phyloP scores from a whole-genome alignment of 805 yeast species.

The Millerozyma acaciae region DNA sequence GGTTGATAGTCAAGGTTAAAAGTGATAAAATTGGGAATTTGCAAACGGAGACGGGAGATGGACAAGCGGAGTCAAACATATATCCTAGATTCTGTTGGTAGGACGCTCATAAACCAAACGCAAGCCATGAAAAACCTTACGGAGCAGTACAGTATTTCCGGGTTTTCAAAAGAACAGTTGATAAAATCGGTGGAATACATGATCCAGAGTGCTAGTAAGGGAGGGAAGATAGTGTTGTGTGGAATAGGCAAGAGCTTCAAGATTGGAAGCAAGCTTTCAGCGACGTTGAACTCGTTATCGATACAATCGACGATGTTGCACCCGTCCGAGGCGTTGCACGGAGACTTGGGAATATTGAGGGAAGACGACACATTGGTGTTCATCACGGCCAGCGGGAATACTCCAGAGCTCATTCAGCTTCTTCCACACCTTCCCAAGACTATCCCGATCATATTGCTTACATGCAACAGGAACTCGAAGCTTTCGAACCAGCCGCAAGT shows the following conservation, averaged over 20 bases:
- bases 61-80: too few species aligned
- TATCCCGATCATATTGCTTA: slow-evolving; percentile 57
- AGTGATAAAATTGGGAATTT: too few species aligned
- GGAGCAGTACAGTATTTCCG: slow-evolving; percentile 42
- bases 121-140: slow-evolving; percentile 45
- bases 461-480: slow-evolving; percentile 56
- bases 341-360: slow-evolving; percentile 74
- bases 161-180: slow-evolving; percentile 44
- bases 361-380: slow-evolving; percentile 55
- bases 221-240: slow-evolving; percentile 70
- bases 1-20: too few species aligned
- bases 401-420: slow-evolving; percentile 65
- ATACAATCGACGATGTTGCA: slow-evolving; percentile 66
- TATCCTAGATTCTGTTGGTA: slow-evolving; percentile 35
- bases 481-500: slow-evolving; percentile 51
- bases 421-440: slow-evolving; percentile 53
- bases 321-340: slow-evolving; percentile 87
- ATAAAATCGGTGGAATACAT: slow-evolving; percentile 41
- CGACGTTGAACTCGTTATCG: slow-evolving; percentile 78
- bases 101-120: slow-evolving; percentile 43
- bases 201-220: slow-evolving; percentile 17
- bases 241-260: slow-evolving; percentile 87
- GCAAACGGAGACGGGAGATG: too few species aligned
- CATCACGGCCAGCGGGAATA: slow-evolving; percentile 77
- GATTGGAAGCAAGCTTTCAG: slow-evolving; percentile 73